Conservation (phyloP, 495 filamentous ascomycete genomes). For the Penicillium psychrofluorescens region DNA sequence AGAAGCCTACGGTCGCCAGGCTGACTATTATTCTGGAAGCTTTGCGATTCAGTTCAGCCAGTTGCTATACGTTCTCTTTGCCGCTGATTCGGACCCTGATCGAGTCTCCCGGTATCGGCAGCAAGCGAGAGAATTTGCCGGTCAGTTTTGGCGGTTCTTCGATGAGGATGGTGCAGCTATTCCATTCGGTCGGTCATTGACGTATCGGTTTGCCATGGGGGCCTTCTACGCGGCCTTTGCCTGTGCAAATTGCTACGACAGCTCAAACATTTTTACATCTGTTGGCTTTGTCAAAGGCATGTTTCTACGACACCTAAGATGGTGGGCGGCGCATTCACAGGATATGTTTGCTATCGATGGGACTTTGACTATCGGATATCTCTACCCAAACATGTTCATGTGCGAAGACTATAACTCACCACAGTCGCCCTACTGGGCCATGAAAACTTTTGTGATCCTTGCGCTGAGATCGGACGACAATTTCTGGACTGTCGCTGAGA, state of each 20-base stretch:
- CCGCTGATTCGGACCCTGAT: constrained; percentile 1
- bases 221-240: constrained; percentile 67
- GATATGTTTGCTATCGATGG: constrained; percentile 41
- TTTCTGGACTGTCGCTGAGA: constrained; percentile 55
- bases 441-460: constrained; percentile 61
- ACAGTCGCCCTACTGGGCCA: constrained; percentile 62
- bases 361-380: constrained; percentile 64
- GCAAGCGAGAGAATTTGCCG: constrained; percentile 50
- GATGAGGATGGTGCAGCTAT: constrained; percentile 27
- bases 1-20: constrained; percentile 7
- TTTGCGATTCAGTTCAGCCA: constrained; percentile 17
- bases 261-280: constrained; percentile 53
- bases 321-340: constrained; percentile 67
- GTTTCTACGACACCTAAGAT: constrained; percentile 59
- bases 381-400: constrained; percentile 67
- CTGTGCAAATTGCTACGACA: constrained; percentile 42
- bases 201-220: constrained; percentile 69
- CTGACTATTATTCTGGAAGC: constrained; percentile 17
- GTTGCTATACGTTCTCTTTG: constrained; percentile 9
- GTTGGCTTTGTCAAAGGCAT: constrained; percentile 63
- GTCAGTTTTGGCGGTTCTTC: constrained; percentile 62
- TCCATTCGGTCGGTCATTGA: constrained; percentile 63
- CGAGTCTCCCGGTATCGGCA: constrained; percentile 56
- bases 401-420: constrained; percentile 74
- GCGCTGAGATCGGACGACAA: constrained; percentile 55